Base-by-base conservation (phyloP, 2,329 filamentous ascomycete species). In the Penicillium crustosum region DNA sequence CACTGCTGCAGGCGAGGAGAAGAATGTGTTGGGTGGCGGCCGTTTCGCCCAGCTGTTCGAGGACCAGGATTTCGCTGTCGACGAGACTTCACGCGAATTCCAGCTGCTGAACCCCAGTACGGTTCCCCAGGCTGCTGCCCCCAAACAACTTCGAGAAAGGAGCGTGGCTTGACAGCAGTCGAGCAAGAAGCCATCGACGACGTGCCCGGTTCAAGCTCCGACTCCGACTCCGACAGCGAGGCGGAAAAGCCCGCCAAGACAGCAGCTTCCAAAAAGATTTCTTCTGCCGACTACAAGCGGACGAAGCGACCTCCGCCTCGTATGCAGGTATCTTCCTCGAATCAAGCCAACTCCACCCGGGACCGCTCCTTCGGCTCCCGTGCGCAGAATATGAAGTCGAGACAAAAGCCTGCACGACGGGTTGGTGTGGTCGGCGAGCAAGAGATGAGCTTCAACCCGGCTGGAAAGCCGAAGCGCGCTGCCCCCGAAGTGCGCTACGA, bases 31-130 rank as follows among this genome's bases (percentile, higher is more conserved):
- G 53, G 86, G 85, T 58, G 94, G 99, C 74, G 83, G 87, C 50
- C 93, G 94, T 80, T 97, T 99, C 83, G 84, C 84, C 65, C 86
- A 87, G 66, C 78, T 99, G 61, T 99, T 97, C 78, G 88, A 97
- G 71, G 91, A 97, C 73, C 89, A 93, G 68, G 93, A 96, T 57
- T 97, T 96, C 75, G 85, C 85, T 67, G 90, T 99, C 58, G 93
- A 99, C 73, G 94, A 99, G 77, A 88, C 79, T 39, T 95, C 89
- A 62, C 83, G 86, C 68, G 93, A 97, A 74, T 99, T 96, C 80
- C 85, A 87, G 58, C 83, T 88, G 45, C 86, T 96, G 76, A 99
- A 99, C 72, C 91, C 94, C 5, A 96, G 91, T 75, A 94, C 91
- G 8, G 84, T 79, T 35, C 65, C 69, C 7, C 66, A 67, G 17